These are phyloP conservation scores for Pythium myriotylum DNA, from an alignment of 352 stramenopile genomes.

Conservation along the genomic window DNA sequence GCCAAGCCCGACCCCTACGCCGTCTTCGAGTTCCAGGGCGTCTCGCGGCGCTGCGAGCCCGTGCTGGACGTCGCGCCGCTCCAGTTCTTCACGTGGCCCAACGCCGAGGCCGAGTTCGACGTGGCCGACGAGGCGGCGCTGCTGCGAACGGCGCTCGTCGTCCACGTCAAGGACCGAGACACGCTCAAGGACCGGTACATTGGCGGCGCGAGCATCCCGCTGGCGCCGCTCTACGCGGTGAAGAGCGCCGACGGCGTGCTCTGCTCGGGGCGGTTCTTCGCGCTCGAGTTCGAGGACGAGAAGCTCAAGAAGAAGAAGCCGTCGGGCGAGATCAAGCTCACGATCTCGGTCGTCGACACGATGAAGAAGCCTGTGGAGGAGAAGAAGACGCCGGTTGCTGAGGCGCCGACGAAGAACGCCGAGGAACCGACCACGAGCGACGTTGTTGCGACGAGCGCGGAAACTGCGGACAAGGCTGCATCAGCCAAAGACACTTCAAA, in stretches of 20 bases:
- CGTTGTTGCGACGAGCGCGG: neutral
- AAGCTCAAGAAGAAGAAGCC: slow-evolving; percentile 47
- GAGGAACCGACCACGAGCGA: neutral
- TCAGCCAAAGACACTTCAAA: too few species aligned
- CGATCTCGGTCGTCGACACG: slow-evolving; percentile 42
- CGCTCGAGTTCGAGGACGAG: slow-evolving; percentile 46
- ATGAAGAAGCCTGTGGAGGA: slow-evolving; percentile 10
- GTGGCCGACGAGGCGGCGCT: slow-evolving; percentile 23
- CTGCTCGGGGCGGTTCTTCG: slow-evolving; percentile 37
- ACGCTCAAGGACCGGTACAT: slow-evolving; percentile 53
- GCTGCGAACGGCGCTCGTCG: slow-evolving; percentile 20
- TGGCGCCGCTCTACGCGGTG: slow-evolving; percentile 25
- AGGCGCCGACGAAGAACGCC: neutral
- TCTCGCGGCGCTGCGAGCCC: slow-evolving; percentile 32
- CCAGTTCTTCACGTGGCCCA: slow-evolving; percentile 47
- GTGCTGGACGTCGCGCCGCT: slow-evolving; percentile 47
- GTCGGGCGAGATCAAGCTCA: slow-evolving; percentile 43
- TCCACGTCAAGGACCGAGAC: slow-evolving; percentile 58
- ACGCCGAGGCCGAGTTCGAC: slow-evolving; percentile 44
- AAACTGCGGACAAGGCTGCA: too few species aligned
- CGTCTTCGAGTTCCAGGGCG: slow-evolving; percentile 36
- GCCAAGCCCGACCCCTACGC: slow-evolving; percentile 52
- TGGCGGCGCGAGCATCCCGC: slow-evolving; percentile 38
- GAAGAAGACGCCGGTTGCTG: neutral
- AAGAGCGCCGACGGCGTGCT: slow-evolving; percentile 22